Evolutionary conservation across 306 rosid species (phyloP).

Genomic region (Argentina anserina): DNA sequence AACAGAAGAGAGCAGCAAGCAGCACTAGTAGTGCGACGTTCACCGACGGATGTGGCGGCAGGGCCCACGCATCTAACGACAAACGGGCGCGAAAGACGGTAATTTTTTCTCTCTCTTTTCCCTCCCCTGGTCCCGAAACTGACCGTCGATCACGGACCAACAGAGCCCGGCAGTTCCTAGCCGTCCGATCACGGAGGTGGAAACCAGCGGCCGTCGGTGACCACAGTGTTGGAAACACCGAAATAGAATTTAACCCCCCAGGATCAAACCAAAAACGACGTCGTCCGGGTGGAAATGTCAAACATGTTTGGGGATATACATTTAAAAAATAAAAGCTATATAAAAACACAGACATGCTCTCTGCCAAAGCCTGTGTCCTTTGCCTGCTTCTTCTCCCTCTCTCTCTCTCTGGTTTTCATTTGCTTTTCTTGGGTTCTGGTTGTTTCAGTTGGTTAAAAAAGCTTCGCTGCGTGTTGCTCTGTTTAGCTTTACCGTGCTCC

Average conservation of each 20-base stretch:
- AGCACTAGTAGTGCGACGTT: constrained; percentile 8
- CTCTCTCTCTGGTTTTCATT: constrained; percentile 28
- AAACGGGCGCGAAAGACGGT: constrained; percentile 12
- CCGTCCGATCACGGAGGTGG: constrained; percentile 30
- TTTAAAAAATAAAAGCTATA: neutral
- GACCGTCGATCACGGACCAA: constrained; percentile 63
- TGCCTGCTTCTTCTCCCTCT: constrained; percentile 12
- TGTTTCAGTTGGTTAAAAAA: neutral
- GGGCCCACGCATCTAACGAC: constrained; percentile 43
- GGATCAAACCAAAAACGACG: neutral
- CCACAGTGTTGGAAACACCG: neutral
- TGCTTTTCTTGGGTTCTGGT: constrained; percentile 17
- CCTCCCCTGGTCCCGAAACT: neutral
- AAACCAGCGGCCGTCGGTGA: constrained; percentile 35
- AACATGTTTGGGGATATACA: neutral
- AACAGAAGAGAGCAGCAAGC: neutral
- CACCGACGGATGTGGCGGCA: constrained; percentile 29
- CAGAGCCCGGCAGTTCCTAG: neutral
- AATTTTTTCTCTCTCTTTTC: neutral
- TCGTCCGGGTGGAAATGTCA: neutral
- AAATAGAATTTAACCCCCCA: neutral
- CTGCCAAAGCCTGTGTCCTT: constrained; percentile 26
- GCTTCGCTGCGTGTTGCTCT: neutral
- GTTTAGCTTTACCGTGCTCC: constrained; percentile 29
- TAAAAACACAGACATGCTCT: constrained; percentile 39